A percentile compares a stretch with the other conserved stretches of the same genome.
Evolutionary conservation across 1,139 yeast genomes (phyloP).

Genomic region (Zygotorulaspora mrakii): DNA sequence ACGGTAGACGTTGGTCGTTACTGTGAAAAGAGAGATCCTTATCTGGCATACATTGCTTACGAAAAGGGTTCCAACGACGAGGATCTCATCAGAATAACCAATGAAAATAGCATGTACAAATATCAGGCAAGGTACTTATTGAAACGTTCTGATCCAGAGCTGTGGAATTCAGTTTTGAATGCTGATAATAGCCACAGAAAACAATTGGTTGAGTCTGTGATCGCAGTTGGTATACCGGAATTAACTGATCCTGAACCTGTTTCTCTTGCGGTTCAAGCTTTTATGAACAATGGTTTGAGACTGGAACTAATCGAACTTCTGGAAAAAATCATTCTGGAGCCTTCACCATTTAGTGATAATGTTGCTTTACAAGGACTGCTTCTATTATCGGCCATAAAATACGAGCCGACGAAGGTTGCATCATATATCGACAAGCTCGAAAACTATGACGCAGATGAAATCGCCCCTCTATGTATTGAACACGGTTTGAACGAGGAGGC

Average conservation of each 20-base stretch:
- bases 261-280: slow-evolving; percentile 92
- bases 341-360: slow-evolving; percentile 94
- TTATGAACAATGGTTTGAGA: slow-evolving; percentile 93
- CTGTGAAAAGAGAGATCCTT: slow-evolving; percentile 99
- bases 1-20: slow-evolving; percentile 93
- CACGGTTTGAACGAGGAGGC: slow-evolving; percentile 92
- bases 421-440: slow-evolving; percentile 85
- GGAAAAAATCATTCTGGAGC: slow-evolving; percentile 93
- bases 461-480: slow-evolving; percentile 88
- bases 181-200: slow-evolving; percentile 83
- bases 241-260: slow-evolving; percentile 93
- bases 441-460: slow-evolving; percentile 88
- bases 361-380: slow-evolving; percentile 90
- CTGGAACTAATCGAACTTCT: slow-evolving; percentile 87
- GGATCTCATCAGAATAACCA: slow-evolving; percentile 86
- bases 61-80: slow-evolving; percentile 91
- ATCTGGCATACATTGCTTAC: slow-evolving; percentile 93
- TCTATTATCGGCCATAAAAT: slow-evolving; percentile 90
- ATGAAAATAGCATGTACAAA: slow-evolving; percentile 96
- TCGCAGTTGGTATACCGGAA: slow-evolving; percentile 96
- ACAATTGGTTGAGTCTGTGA: slow-evolving; percentile 87
- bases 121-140: slow-evolving; percentile 95
- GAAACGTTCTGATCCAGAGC: slow-evolving; percentile 71
- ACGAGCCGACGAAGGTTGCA: slow-evolving; percentile 81
- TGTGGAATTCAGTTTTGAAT: slow-evolving; percentile 77